phyloP scores from a whole-genome alignment of 306 rosid genomes.

The Begonia fuchsioides region DNA sequence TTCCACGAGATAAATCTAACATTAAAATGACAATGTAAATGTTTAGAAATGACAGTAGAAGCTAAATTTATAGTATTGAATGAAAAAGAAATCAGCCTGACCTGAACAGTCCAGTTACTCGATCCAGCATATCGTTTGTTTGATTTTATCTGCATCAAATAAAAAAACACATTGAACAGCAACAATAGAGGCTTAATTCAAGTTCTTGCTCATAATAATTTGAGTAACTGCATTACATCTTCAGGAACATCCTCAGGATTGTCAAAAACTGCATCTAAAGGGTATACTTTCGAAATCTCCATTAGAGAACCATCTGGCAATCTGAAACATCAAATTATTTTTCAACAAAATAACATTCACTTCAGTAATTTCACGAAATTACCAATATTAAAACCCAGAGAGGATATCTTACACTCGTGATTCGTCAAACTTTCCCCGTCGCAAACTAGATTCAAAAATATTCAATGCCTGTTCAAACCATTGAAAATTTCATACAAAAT shows the following conservation, averaged over 20 bases:
- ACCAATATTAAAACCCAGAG: conserved; percentile 4
- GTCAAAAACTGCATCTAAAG: conserved; percentile 85
- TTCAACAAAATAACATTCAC: conserved; percentile 10
- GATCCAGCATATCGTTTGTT: conserved; percentile 91
- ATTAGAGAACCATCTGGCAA: conserved; percentile 78
- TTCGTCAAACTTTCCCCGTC: conserved; percentile 82
- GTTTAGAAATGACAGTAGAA: too few relatives aligned
- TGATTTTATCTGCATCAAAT: conserved; percentile 38
- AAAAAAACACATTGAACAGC: not conserved
- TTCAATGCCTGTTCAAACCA: conserved; percentile 57
- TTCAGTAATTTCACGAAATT: not conserved
- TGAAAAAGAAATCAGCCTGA: conserved; percentile 8
- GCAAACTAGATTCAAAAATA: conserved; percentile 78
- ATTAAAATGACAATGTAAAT: too few relatives aligned
- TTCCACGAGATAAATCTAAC: too few relatives aligned
- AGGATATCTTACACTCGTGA: conserved; percentile 55
- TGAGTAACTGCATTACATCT: conserved; percentile 39
- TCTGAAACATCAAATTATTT: conserved; percentile 31
- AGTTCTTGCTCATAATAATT: not conserved
- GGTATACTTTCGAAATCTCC: conserved; percentile 77
- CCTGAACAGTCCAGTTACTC: conserved; percentile 81
- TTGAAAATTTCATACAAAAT: not conserved
- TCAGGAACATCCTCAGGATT: conserved; percentile 79
- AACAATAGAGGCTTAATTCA: not conserved
- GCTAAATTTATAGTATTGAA: too few relatives aligned